Conservation (phyloP, 129 eudicot species). For the Centella asiatica region DNA sequence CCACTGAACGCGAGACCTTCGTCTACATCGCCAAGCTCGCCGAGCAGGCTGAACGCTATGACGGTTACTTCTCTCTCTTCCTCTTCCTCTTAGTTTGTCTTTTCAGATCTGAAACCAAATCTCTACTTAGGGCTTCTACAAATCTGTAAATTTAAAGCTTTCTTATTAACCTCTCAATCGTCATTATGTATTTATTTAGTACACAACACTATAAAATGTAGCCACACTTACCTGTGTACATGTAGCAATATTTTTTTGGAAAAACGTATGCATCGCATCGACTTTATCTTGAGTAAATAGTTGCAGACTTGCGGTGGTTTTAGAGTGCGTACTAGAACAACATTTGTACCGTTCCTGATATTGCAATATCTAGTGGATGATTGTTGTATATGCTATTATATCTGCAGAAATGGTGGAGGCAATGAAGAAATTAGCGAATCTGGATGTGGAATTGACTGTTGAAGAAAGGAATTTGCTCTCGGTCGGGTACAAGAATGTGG, state of each 20-base stretch:
- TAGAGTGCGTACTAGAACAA: too few species aligned
- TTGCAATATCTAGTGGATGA: not conserved
- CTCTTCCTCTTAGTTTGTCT: not conserved
- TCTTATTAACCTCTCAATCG: too few species aligned
- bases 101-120: slow-evolving; percentile 1
- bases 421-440: slow-evolving; percentile 48
- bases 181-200: too few species aligned
- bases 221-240: too few species aligned
- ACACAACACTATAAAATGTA: too few species aligned
- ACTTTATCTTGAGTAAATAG: too few species aligned
- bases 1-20: slow-evolving; percentile 30
- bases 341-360: not conserved
- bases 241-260: too few species aligned
- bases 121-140: not conserved
- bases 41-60: slow-evolving; percentile 49
- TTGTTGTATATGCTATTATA: not conserved
- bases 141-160: too few species aligned
- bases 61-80: slow-evolving; percentile 20
- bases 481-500: slow-evolving; percentile 53
- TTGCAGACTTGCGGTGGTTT: too few species aligned
- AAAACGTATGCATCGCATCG: too few species aligned
- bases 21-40: slow-evolving; percentile 42
- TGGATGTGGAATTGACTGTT: slow-evolving; percentile 45
- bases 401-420: slow-evolving; percentile 52
- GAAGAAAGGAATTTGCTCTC: slow-evolving; percentile 58